Conservation (phyloP, 352 stramenopile species). For the Phytophthora idaei region DNA sequence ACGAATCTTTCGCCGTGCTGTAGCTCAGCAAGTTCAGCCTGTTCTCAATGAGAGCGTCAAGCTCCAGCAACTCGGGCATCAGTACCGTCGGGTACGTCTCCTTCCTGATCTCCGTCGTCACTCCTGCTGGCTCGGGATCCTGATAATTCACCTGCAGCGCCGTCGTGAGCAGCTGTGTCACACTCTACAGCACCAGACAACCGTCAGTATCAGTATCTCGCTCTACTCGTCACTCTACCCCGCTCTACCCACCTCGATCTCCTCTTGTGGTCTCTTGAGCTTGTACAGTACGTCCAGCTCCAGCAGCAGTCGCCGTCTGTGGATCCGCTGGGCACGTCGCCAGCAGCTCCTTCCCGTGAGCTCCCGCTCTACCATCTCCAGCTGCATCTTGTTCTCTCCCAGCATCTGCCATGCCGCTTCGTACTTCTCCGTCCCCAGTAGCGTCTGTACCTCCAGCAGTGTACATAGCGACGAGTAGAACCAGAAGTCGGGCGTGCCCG, state of each 20-base stretch:
- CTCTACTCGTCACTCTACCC: background rate
- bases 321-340: slow-evolving; percentile 40
- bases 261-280: slow-evolving; percentile 31
- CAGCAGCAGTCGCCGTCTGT: slow-evolving; percentile 41
- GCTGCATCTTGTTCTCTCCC: slow-evolving; percentile 9
- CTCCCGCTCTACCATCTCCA: slow-evolving; percentile 30
- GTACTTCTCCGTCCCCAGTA: slow-evolving; percentile 30
- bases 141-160: slow-evolving; percentile 24
- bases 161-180: slow-evolving; percentile 32
- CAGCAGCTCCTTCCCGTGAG: slow-evolving; percentile 26
- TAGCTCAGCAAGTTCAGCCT: slow-evolving; percentile 21
- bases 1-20: slow-evolving; percentile 1
- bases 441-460: slow-evolving; percentile 45
- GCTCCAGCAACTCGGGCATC: slow-evolving; percentile 20
- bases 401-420: slow-evolving; percentile 30
- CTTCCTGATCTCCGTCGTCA: slow-evolving; percentile 26
- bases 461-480: slow-evolving; percentile 42
- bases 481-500: slow-evolving; percentile 28
- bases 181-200: slow-evolving; percentile 18
- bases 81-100: slow-evolving; percentile 29
- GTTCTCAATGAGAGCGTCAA: slow-evolving; percentile 27
- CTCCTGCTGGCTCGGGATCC: slow-evolving; percentile 33
- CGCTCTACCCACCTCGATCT: slow-evolving; percentile 21
- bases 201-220: slow-evolving; percentile 3
- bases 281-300: slow-evolving; percentile 49